These are phyloP conservation scores for Heterobasidion irregulare DNA, from an alignment of 1,284 basidiomycete species.

Conservation along the genomic window DNA sequence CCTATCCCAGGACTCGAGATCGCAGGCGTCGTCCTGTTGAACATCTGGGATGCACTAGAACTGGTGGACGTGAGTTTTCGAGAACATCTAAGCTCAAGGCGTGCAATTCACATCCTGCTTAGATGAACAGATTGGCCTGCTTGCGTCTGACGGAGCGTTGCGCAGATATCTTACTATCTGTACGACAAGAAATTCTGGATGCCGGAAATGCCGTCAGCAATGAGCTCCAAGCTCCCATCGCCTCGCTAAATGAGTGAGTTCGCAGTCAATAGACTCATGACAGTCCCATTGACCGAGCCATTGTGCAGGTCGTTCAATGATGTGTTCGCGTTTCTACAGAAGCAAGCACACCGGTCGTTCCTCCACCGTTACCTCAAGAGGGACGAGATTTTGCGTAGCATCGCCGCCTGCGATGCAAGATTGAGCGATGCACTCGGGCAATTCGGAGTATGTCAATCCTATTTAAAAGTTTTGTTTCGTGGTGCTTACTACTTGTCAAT, in stretches of 20 bases:
- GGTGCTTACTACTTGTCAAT: slow-evolving; percentile 2
- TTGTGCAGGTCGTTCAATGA: slow-evolving; percentile 22
- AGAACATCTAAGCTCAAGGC: not conserved
- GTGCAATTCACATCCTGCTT: not conserved
- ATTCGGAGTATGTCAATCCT: slow-evolving; percentile 39
- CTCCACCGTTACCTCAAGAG: slow-evolving; percentile 73
- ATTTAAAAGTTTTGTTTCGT: not conserved
- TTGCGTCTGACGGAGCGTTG: slow-evolving; percentile 44
- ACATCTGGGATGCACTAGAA: slow-evolving; percentile 55
- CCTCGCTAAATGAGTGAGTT: slow-evolving; percentile 43
- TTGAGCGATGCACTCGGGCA: slow-evolving; percentile 47
- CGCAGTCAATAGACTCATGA: slow-evolving; percentile 1
- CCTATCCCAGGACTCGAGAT: slow-evolving; percentile 49
- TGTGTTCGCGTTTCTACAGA: slow-evolving; percentile 46
- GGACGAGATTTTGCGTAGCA: slow-evolving; percentile 56
- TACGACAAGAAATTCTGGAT: slow-evolving; percentile 34
- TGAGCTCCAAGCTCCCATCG: slow-evolving; percentile 30
- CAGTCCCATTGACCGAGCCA: slow-evolving; percentile 11
- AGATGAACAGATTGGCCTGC: slow-evolving; percentile 50
- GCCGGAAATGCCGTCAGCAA: slow-evolving; percentile 28
- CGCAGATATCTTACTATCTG: slow-evolving; percentile 37
- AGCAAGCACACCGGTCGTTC: slow-evolving; percentile 61
- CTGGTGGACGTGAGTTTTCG: slow-evolving; percentile 46
- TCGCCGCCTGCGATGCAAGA: slow-evolving; percentile 42
- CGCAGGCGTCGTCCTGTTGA: slow-evolving; percentile 42